Evolutionary conservation across 805 yeast species (phyloP).

Genomic region (Saccharomycopsis sp.): DNA sequence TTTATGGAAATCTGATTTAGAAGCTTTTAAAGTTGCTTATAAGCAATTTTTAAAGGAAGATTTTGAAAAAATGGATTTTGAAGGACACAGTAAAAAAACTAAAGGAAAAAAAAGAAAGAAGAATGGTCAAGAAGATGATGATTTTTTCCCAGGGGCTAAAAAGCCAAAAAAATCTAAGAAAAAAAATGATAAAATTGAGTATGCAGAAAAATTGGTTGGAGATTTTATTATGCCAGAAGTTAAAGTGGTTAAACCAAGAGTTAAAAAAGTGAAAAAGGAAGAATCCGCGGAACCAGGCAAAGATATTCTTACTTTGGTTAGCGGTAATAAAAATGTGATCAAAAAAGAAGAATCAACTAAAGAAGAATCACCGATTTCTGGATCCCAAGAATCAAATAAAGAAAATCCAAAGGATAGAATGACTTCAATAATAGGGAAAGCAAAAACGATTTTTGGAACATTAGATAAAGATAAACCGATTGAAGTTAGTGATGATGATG

Average conservation of each 20-base stretch:
- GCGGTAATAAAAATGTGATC: background rate
- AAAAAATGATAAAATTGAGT: slow-evolving; percentile 3
- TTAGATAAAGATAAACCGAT: background rate
- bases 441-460: slow-evolving; percentile 15
- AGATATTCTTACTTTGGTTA: background rate
- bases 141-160: slow-evolving; percentile 9
- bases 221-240: slow-evolving; percentile 14
- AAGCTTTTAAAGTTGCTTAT: slow-evolving; percentile 59
- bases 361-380: background rate
- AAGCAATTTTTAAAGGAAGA: slow-evolving; percentile 58
- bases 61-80: slow-evolving; percentile 32
- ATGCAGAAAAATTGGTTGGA: slow-evolving; percentile 6
- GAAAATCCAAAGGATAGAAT: slow-evolving; percentile 9
- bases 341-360: slow-evolving; percentile 1
- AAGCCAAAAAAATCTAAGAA: slow-evolving; percentile 8
- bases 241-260: slow-evolving; percentile 10
- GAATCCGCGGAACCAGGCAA: slow-evolving; percentile 9
- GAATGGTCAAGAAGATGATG: slow-evolving; percentile 14
- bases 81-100: background rate
- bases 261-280: slow-evolving; percentile 14
- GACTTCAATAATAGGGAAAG: slow-evolving; percentile 12
- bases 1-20: slow-evolving; percentile 79
- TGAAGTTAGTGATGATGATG: slow-evolving; percentile 12
- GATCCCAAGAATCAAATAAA: background rate
- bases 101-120: slow-evolving; percentile 8